Evolutionary conservation across 768 basidiomycete species (phyloP), one percentile per base, ranked within the genome.

Genomic region (Boletus pseudo-olivaceus): DNA sequence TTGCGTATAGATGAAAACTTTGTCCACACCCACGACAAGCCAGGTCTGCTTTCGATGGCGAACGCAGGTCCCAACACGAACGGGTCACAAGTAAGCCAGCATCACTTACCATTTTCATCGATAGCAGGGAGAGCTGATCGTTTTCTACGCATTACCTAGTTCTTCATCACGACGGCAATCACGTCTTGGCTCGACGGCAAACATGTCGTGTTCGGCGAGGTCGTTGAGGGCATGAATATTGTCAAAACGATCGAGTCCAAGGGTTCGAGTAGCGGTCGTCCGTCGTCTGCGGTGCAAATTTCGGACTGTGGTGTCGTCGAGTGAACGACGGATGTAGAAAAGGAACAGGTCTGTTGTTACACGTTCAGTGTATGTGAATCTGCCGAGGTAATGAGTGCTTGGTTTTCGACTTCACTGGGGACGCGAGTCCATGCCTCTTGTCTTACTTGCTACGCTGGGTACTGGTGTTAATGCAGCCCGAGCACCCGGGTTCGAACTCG

Each of bases 31-130:
- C 90, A 91, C 69, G 70, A 72, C 61, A 81, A 79, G 63, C 81
- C 84, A 9, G 85, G 81, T 63, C 71, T 89, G 20, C 78, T 92
- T 58, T 88, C 87, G 39, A 90, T 91, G 89, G 95, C 95, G 37
- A 97, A 90, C 62, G 90, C 92, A 34, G 92, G 93, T 47, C 75
- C 76, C 1, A 81, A 88, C 72, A 90, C 88, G 37, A 90, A 90
- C 54, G 88, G 91, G 34, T 91, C 88, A 14, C 90, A 90, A 69
- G 81, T 84, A 49, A 51, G 74, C 60, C 1, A 27, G 23, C 10
- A 2, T 30, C 23, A 12, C 43, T 38, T 26, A n/a, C 35, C 37
- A 17, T 30, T 17, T 2, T 20, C 37, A n/a, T 45, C 32, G 7
- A 35, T 40, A 14, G 4, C 12, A 10, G 7, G 3, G 39, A 26